Base-by-base conservation (phyloP, 805 yeast genomes). In the Candida coquimbonensis region DNA sequence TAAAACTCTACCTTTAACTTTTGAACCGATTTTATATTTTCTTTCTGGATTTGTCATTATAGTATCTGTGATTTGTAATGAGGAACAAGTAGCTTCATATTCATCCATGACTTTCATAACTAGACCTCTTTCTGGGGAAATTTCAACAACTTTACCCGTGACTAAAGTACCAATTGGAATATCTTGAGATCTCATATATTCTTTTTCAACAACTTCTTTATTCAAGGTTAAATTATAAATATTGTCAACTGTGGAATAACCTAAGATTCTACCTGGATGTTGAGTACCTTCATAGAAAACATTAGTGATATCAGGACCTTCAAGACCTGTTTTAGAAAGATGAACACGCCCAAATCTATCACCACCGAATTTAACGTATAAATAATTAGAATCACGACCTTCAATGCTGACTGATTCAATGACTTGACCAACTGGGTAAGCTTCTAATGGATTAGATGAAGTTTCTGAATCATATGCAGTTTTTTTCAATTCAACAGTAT, bases 21-120 rank as follows among this genome's bases (percentile, higher is more conserved):
- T 84, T 38, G 83, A 70, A 11, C 96, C 98, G 38, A 82, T 80
- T 64, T 86, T 87, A 73, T 83, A 91, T 58, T 88, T 87, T 70
- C 93, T 78, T 66, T 93, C 98, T 7, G 99, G 99, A 59, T 91
- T 83, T 3, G 80, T 78, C 51, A 91, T 71, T 60, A 80, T 83
- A 47, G 85, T 74, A 63, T 93, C 99, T 53, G 95, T 82, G 64
- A 93, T 77, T 56, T 91, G 96, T 25, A 68, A 59, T 26, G 79
- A 70, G 13, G 87, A 83, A 27, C 87, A 98, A 51, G 75, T 67
- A 6, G 88, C 99, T 38, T 75, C 81, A 53, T 83, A 86, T 41
- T 76, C 74, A 43, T 78, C 81, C 49, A 81, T 80, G 11, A 88
- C 57, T 55, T 77, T 79, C 29, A 93, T 72, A 31, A 77, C 62